Base-by-base conservation (phyloP, 2,329 filamentous ascomycete species). In the Paracoccidioides lutzii region DNA sequence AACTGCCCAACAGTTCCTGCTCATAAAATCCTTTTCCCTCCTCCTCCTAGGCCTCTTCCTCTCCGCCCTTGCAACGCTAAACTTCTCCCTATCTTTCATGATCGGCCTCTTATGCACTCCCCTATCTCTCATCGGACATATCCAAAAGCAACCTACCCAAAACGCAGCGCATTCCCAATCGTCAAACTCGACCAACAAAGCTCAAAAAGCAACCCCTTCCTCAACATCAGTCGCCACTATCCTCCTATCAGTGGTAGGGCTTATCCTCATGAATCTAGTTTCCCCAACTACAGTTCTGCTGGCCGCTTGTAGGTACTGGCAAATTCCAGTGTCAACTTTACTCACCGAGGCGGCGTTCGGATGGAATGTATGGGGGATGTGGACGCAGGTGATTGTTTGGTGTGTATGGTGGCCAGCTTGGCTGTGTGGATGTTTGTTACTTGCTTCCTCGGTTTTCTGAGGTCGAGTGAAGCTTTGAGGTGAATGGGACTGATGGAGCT, bases 351-450 rank as follows among this genome's bases (percentile, higher is more conserved):
- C 88, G 0, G 88, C 87, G 4, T 90, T 93, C 67, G 90, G 87
- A 0, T 95, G 90, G 90, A 81, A 88, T 65, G 83, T 95, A 10
- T 90, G 85, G 81, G 88, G 89, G 1, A 82, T 93, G 79, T 94
- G 90, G 75, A 94, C 90, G 1, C 85, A 88, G 58, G 82, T 95
- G 15, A 82, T 94, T 9, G 79, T 95, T n/a, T 95, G 90, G 88
- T 87, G 89, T 67, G 83, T 95, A 45, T 96, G 90, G 90, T 93
- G 89, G 86, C 90, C 90, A 0, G 89, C 88, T 6, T 96, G 90
- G 90, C 69, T 93, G 41, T 79, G 83, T 5, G 87, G 75, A 4
- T 67, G 66, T 57, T 63, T 70, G 0, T 56, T 70, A 35, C 53
- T 72, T 49, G 68, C 66, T 28, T 67, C 65, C 35, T 71, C 68